phyloP scores from a whole-genome alignment of 805 yeast species.

The Spathaspora passalidarum region DNA sequence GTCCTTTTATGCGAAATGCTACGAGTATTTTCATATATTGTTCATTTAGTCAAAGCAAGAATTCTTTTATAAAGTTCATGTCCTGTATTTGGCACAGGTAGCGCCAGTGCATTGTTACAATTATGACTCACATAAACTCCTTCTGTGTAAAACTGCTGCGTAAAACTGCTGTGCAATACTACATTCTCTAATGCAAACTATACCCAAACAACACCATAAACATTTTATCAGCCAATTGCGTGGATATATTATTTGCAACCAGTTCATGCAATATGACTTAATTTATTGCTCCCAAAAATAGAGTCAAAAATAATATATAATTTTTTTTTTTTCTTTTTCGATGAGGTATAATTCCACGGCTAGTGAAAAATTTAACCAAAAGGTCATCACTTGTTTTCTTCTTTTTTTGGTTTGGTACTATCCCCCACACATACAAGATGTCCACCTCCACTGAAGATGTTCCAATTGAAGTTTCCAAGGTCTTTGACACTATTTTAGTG shows the following conservation, averaged over 20 bases:
- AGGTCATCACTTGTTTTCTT: background rate
- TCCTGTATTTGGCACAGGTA: too few species aligned
- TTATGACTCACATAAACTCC: too few species aligned
- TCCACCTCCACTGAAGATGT: conserved; percentile 24
- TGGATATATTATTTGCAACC: background rate
- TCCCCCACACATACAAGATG: conserved; percentile 4
- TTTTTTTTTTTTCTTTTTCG: background rate
- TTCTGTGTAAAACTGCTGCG: too few species aligned
- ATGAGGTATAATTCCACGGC: background rate
- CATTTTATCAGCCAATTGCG: too few species aligned
- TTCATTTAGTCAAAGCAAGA: too few species aligned
- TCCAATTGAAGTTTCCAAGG: conserved; percentile 69
- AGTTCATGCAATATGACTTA: background rate
- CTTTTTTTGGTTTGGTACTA: conserved; percentile 1
- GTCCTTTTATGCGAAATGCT: too few species aligned
- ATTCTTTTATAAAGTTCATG: too few species aligned
- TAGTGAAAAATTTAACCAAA: background rate
- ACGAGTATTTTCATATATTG: too few species aligned
- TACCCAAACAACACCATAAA: too few species aligned
- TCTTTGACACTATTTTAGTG: conserved; percentile 95
- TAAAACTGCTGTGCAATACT: too few species aligned
- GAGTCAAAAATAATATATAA: background rate
- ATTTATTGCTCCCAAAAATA: background rate
- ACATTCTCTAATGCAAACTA: too few species aligned
- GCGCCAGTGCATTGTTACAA: too few species aligned